phyloP scores from a whole-genome alignment of 352 stramenopile genomes.

The Phytopythium kandeliae region DNA sequence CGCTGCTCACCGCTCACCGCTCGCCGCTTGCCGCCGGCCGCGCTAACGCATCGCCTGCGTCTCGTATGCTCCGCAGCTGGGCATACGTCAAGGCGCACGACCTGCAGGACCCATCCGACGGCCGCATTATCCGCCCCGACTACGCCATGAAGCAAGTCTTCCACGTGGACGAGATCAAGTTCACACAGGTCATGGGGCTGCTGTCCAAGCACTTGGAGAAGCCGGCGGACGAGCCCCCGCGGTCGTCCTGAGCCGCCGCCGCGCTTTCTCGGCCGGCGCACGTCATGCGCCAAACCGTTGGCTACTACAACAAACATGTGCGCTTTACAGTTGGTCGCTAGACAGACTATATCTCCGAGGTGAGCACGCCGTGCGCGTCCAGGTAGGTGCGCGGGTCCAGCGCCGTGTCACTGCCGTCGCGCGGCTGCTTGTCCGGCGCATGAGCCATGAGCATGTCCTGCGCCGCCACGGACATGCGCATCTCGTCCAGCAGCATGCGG shows the following conservation, averaged over 20 bases:
- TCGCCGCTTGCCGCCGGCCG: too few species aligned
- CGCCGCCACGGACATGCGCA: conserved; percentile 40
- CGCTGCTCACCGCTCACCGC: too few species aligned
- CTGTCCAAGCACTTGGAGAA: conserved; percentile 70
- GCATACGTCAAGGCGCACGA: conserved; percentile 72
- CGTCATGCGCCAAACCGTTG: too few species aligned
- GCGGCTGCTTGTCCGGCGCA: conserved; percentile 18
- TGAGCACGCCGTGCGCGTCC: conserved; percentile 66
- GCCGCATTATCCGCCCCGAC: conserved; percentile 66
- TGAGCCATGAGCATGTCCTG: conserved; percentile 32
- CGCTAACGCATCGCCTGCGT: background rate
- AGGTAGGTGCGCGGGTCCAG: conserved; percentile 62
- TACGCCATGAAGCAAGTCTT: conserved; percentile 63
- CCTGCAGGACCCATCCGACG: conserved; percentile 64
- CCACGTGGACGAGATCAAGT: conserved; percentile 57
- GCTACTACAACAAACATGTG: too few species aligned
- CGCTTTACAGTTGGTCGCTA: background rate
- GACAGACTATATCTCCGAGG: conserved; percentile 55
- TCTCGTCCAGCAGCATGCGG: conserved; percentile 56
- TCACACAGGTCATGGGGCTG: conserved; percentile 68
- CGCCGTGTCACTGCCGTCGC: conserved; percentile 15
- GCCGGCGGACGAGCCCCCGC: conserved; percentile 1
- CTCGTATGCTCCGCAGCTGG: conserved; percentile 28
- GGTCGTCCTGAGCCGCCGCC: background rate
- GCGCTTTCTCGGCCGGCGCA: background rate